Conservation (phyloP, 495 filamentous ascomycete genomes). For the Trichoderma virens region DNA sequence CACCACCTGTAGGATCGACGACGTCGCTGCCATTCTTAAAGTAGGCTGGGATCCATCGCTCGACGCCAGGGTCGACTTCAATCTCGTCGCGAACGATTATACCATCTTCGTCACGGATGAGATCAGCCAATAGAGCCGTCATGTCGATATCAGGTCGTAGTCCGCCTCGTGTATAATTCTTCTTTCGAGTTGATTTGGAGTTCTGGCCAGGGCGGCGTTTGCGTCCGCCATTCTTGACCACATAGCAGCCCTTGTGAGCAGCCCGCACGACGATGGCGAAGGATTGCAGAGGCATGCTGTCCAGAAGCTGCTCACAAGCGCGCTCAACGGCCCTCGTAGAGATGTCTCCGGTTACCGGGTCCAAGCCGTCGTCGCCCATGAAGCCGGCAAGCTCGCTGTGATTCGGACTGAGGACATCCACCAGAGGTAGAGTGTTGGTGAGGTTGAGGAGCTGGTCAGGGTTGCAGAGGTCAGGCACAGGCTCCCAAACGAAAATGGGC, state of each 20-base stretch:
- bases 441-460: constrained; percentile 67
- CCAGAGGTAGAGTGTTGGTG: constrained; percentile 58
- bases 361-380: constrained; percentile 50
- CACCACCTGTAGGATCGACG: constrained; percentile 90
- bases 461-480: constrained; percentile 79
- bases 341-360: constrained; percentile 43
- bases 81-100: constrained; percentile 52
- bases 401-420: constrained; percentile 87
- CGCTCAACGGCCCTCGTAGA: constrained; percentile 43
- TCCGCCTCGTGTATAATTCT: constrained; percentile 34
- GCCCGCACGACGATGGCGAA: constrained; percentile 47
- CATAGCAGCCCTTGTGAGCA: constrained; percentile 43
- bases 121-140: constrained; percentile 42
- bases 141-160: constrained; percentile 45
- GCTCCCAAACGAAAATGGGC: constrained; percentile 89
- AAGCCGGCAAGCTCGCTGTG: constrained; percentile 76
- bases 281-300: constrained; percentile 44
- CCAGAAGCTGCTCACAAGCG: constrained; percentile 43
- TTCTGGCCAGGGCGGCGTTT: constrained; percentile 20
- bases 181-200: constrained; percentile 25
- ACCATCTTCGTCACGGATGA: constrained; percentile 42
- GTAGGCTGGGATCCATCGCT: constrained; percentile 51
- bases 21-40: constrained; percentile 42
- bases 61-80: constrained; percentile 44
- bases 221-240: constrained; percentile 44